Evolutionary conservation across 2,329 filamentous ascomycete species (phyloP).

Genomic region (Raffaelea arxii): DNA sequence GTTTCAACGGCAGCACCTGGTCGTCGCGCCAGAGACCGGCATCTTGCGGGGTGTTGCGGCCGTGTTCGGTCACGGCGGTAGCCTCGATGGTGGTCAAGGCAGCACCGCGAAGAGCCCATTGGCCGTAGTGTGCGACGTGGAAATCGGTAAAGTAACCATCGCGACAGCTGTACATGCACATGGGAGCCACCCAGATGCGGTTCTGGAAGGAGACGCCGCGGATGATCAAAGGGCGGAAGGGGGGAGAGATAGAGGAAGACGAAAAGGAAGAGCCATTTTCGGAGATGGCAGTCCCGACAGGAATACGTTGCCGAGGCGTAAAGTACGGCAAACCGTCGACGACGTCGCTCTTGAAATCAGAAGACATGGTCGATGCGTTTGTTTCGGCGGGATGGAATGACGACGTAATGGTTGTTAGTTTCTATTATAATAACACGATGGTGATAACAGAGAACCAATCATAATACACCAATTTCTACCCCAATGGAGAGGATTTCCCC

Average conservation of each 20-base stretch:
- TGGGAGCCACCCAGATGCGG: constrained; percentile 34
- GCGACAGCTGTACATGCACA: constrained; percentile 35
- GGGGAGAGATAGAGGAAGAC: constrained; percentile 23
- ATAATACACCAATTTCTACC: background rate
- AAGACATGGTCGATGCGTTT: too few relatives aligned
- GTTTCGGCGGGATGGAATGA: too few relatives aligned
- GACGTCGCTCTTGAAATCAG: constrained; percentile 14
- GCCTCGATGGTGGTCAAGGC: constrained; percentile 8
- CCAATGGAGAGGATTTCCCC: too few relatives aligned
- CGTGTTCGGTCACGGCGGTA: constrained; percentile 27
- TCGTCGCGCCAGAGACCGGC: constrained; percentile 25
- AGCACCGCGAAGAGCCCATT: background rate
- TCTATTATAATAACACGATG: too few relatives aligned
- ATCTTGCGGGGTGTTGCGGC: constrained; percentile 25
- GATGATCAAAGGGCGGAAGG: constrained; percentile 34
- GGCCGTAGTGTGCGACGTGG: constrained; percentile 21
- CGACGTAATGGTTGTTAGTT: too few relatives aligned
- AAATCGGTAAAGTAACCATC: constrained; percentile 28
- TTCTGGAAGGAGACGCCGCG: constrained; percentile 33
- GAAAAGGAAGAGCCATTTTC: constrained; percentile 18
- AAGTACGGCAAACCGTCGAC: constrained; percentile 30
- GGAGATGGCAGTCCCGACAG: constrained; percentile 24
- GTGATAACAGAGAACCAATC: too few relatives aligned
- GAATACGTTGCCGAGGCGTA: constrained; percentile 28
- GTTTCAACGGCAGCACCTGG: constrained; percentile 23